A percentile compares a stretch with the other conserved stretches of the same genome.
These are phyloP conservation scores for Stephanodiscus minutulus DNA, from an alignment of 108 stramenopile genomes.

Conservation along the genomic window DNA sequence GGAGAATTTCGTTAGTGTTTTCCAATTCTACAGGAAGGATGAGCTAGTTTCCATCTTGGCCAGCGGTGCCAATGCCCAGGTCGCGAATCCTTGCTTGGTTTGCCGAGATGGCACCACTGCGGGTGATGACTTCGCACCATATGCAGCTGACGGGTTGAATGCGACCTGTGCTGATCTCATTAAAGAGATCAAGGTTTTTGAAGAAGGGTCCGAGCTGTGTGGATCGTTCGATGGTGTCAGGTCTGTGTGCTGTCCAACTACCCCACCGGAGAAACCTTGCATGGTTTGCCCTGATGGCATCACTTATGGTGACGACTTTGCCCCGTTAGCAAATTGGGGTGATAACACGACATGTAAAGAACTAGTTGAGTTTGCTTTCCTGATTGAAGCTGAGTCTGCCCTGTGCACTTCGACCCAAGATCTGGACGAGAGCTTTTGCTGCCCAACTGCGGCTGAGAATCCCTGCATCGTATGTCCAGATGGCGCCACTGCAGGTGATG, in stretches of 20 bases:
- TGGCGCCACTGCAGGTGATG: constrained; percentile 2
- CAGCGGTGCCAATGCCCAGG: background rate
- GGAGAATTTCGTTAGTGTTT: no score
- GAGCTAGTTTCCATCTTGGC: no score
- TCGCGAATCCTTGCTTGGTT: background rate
- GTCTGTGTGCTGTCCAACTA: background rate
- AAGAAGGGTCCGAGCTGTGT: background rate
- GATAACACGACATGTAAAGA: background rate
- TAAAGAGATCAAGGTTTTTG: background rate
- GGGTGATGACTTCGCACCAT: background rate
- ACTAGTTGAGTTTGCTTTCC: no score
- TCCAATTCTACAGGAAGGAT: no score
- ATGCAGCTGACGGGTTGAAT: background rate
- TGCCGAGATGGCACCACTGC: constrained; percentile 5
- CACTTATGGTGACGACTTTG: background rate
- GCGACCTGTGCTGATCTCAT: background rate
- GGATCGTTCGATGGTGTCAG: background rate
- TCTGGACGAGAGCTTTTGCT: background rate
- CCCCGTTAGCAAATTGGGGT: background rate
- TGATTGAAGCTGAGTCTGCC: no score
- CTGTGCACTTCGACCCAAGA: no score
- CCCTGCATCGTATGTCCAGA: constrained; percentile 2
- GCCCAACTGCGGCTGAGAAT: background rate
- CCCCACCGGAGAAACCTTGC: background rate
- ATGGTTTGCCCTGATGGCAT: background rate